Conservation (phyloP, 768 basidiomycete species). For the Russula foetens region DNA sequence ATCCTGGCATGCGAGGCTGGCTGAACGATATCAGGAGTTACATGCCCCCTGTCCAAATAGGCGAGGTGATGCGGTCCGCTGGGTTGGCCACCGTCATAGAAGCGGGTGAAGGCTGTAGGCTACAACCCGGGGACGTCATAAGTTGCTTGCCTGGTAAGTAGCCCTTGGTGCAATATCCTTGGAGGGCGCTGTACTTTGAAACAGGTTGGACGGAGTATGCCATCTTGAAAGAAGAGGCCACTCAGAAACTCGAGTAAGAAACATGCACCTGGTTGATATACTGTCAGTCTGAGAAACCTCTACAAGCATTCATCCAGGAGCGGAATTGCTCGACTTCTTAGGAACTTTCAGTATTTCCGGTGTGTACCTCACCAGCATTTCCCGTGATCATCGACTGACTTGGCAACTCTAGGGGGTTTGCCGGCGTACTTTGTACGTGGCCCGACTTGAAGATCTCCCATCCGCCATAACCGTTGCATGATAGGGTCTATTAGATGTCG, state of each 20-base stretch:
- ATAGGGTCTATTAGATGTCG: slow-evolving; percentile 78
- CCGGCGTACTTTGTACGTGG: slow-evolving; percentile 81
- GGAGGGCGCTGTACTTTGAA: background rate
- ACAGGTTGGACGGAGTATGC: slow-evolving; percentile 76
- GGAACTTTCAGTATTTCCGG: slow-evolving; percentile 75
- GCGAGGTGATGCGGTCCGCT: slow-evolving; percentile 57
- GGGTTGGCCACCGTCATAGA: slow-evolving; percentile 62
- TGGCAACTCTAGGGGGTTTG: too few species aligned
- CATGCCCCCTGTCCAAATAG: slow-evolving; percentile 37
- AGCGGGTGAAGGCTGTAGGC: slow-evolving; percentile 43
- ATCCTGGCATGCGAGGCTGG: slow-evolving; percentile 39
- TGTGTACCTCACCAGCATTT: slow-evolving; percentile 26
- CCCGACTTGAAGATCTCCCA: too few species aligned
- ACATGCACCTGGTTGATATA: background rate
- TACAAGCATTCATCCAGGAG: slow-evolving; percentile 48
- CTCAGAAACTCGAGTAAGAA: slow-evolving; percentile 43
- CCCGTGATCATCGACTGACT: background rate
- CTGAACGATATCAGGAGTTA: slow-evolving; percentile 67
- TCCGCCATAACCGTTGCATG: slow-evolving; percentile 2
- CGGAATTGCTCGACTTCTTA: slow-evolving; percentile 63
- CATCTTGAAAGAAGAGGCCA: slow-evolving; percentile 47
- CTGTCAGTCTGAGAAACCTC: background rate
- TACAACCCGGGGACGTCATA: slow-evolving; percentile 65
- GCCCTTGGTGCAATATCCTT: background rate
- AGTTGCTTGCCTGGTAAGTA: slow-evolving; percentile 49